Evolutionary conservation across 371 early-diverging fungal species (phyloP).

Genomic region (Apophysomyces variabilis): DNA sequence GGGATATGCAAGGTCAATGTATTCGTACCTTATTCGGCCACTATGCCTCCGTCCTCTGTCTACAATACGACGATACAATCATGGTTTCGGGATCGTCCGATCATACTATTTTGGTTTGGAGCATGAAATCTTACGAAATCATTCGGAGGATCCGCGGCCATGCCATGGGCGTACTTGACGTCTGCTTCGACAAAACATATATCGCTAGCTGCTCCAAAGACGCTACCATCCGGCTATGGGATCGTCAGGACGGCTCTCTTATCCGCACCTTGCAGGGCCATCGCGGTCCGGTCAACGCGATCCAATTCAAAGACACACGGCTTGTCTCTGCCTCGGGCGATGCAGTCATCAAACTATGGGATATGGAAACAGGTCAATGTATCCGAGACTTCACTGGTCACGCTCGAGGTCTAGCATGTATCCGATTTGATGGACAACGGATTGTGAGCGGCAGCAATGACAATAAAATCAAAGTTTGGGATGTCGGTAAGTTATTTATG

Average conservation of each 20-base stretch:
- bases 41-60: constrained; percentile 83
- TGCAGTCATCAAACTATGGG: constrained; percentile 86
- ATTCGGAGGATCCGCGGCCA: constrained; percentile 69
- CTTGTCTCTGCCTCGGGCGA: constrained; percentile 91
- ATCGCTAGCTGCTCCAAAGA: constrained; percentile 95
- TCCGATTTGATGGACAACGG: constrained; percentile 86
- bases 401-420: constrained; percentile 88
- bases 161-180: constrained; percentile 77
- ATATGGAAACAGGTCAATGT: constrained; percentile 69
- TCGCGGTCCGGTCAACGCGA: constrained; percentile 88
- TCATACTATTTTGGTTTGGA: constrained; percentile 86
- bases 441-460: constrained; percentile 96
- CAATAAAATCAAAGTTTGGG: constrained; percentile 93
- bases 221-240: constrained; percentile 88
- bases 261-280: constrained; percentile 77
- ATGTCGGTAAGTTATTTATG: constrained; percentile 48
- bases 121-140: constrained; percentile 50
- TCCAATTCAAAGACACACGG: constrained; percentile 68
- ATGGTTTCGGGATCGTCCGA: constrained; percentile 95
- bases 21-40: constrained; percentile 83
- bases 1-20: constrained; percentile 74
- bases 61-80: constrained; percentile 80
- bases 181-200: constrained; percentile 70
- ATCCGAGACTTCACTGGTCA: constrained; percentile 75
- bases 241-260: constrained; percentile 49